A percentile compares a stretch with the other conserved stretches of the same genome.
These are phyloP conservation scores for Camellia lanceoleosa DNA, from an alignment of 148 eudicot species.

Conservation along the genomic window DNA sequence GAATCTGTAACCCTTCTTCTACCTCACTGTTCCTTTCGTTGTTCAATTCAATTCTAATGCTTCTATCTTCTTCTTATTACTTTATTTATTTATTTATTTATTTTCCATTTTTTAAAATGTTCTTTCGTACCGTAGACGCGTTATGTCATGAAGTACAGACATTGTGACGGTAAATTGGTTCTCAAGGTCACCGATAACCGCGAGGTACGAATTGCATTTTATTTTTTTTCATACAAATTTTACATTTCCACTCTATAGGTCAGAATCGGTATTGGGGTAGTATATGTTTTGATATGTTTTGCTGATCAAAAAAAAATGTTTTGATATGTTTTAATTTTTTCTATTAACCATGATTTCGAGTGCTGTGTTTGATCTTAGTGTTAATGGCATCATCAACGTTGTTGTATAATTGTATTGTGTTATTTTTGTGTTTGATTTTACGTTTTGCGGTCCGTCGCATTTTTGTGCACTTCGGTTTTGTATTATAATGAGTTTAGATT, in stretches of 20 bases:
- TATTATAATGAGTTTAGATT: no score
- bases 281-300: neutral
- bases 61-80: neutral
- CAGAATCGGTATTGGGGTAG: neutral
- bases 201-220: slow-evolving; percentile 41
- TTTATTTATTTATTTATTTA: neutral
- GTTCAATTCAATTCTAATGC: neutral
- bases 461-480: neutral
- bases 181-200: slow-evolving; percentile 90
- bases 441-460: neutral
- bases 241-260: no score
- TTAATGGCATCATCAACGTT: neutral
- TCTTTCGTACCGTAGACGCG: slow-evolving; percentile 45
- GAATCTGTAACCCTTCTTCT: slow-evolving; percentile 46
- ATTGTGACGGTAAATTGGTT: slow-evolving; percentile 88
- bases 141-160: slow-evolving; percentile 79
- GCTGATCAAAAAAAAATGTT: no score
- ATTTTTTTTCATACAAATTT: no score
- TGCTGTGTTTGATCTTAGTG: neutral
- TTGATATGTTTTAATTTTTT: no score
- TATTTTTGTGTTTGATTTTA: neutral
- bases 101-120: neutral
- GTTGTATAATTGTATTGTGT: neutral
- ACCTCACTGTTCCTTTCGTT: neutral
- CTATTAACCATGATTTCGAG: neutral